phyloP scores from a whole-genome alignment of 1,284 basidiomycete species.

The Naganishia sp. region DNA sequence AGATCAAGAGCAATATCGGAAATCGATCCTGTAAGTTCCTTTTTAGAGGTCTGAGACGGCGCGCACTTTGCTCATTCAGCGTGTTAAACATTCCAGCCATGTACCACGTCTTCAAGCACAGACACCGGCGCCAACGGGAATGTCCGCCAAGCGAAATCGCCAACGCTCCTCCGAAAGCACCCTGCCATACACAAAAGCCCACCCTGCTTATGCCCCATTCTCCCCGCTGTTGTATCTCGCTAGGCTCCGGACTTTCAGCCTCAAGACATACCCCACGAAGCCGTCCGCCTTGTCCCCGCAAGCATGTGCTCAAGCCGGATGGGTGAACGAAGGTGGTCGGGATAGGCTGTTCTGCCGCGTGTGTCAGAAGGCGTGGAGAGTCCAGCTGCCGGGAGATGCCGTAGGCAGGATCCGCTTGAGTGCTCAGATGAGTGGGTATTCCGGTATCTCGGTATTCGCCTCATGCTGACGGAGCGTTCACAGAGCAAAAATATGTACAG shows the following conservation, averaged over 20 bases:
- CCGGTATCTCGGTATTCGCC: background rate
- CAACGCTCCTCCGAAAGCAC: constrained; percentile 4
- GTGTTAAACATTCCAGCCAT: background rate
- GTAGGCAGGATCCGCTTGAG: constrained; percentile 9
- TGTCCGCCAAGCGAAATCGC: constrained; percentile 3
- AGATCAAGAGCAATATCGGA: background rate
- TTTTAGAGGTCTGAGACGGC: background rate
- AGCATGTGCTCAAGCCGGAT: constrained; percentile 25
- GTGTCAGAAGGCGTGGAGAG: constrained; percentile 22
- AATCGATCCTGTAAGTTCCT: background rate
- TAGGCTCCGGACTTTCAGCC: constrained; percentile 16
- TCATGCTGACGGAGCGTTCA: background rate
- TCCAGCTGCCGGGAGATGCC: constrained; percentile 7
- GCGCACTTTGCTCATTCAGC: background rate
- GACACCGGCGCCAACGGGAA: background rate
- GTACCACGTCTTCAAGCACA: background rate
- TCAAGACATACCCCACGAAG: constrained; percentile 13
- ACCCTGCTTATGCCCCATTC: constrained; percentile 4
- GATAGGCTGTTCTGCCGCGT: constrained; percentile 19
- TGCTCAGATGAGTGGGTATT: constrained; percentile 7
- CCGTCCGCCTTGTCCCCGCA: constrained; percentile 4
- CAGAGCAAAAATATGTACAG: constrained; percentile 13
- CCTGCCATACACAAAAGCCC: background rate
- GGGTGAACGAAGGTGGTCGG: constrained; percentile 20
- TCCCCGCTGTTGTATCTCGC: constrained; percentile 7